Conservation (phyloP, 2,329 filamentous ascomycete genomes). For the Cucurbitaria berberidis region DNA sequence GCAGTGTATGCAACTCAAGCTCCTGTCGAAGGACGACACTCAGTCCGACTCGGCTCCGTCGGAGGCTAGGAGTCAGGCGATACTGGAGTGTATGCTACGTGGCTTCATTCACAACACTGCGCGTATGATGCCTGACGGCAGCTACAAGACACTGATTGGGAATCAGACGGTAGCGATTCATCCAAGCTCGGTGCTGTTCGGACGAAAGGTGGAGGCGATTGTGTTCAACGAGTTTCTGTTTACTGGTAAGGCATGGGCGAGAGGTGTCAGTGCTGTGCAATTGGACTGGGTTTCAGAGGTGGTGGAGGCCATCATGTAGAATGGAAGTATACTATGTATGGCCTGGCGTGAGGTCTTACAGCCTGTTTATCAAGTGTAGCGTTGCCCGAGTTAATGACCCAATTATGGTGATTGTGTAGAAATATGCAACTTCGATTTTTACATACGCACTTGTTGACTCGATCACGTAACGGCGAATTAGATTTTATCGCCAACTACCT, state of each 20-base stretch:
- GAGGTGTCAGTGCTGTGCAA: conserved; percentile 67
- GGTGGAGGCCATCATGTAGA: conserved; percentile 40
- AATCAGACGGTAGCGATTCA: conserved; percentile 69
- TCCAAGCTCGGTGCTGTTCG: conserved; percentile 65
- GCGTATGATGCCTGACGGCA: conserved; percentile 64
- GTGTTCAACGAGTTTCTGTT: conserved; percentile 71
- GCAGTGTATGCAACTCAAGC: conserved; percentile 60
- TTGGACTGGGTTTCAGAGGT: conserved; percentile 67
- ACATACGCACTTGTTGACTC: background rate
- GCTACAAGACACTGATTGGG: conserved; percentile 66
- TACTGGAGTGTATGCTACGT: conserved; percentile 63
- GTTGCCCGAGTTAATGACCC: background rate
- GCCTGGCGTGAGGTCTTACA: no score
- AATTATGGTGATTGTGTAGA: background rate
- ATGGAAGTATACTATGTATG: background rate
- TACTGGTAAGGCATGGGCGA: conserved; percentile 67
- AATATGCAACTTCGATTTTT: background rate
- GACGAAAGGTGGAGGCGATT: conserved; percentile 64
- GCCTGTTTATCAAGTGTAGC: no score
- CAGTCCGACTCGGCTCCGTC: conserved; percentile 27
- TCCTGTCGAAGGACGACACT: conserved; percentile 32
- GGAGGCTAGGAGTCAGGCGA: conserved; percentile 55
- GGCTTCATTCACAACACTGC: conserved; percentile 68
- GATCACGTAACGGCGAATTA: background rate
- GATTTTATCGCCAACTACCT: conserved; percentile 22